These are phyloP conservation scores for Zychaea mexicana DNA, from an alignment of 371 early-diverging fungal genomes.

Conservation along the genomic window DNA sequence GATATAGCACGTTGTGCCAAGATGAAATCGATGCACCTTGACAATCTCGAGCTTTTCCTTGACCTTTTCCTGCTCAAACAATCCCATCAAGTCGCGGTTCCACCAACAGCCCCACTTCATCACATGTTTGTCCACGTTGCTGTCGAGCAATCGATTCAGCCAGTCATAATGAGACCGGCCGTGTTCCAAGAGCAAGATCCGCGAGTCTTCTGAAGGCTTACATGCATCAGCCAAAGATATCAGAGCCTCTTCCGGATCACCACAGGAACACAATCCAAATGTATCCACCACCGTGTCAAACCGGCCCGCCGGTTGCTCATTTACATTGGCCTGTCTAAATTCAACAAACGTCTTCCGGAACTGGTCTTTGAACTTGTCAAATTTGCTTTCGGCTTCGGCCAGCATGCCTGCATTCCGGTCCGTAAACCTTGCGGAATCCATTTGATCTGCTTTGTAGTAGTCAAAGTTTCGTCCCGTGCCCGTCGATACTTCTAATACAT, in stretches of 20 bases:
- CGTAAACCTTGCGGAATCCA: slow-evolving; percentile 53
- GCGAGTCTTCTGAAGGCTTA: slow-evolving; percentile 53
- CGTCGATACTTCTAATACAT: slow-evolving; percentile 64
- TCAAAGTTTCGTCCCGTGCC: slow-evolving; percentile 77
- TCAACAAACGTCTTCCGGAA: slow-evolving; percentile 36
- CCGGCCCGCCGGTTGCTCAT: slow-evolving; percentile 23
- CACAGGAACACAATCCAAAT: slow-evolving; percentile 79
- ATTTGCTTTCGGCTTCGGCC: slow-evolving; percentile 52
- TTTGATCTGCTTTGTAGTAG: slow-evolving; percentile 52
- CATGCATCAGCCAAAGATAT: slow-evolving; percentile 65
- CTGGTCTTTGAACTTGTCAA: slow-evolving; percentile 28
- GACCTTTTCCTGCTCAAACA: slow-evolving; percentile 56
- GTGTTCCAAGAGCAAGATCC: slow-evolving; percentile 78
- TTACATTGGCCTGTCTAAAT: slow-evolving; percentile 38
- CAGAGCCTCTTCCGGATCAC: slow-evolving; percentile 70
- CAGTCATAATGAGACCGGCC: slow-evolving; percentile 69
- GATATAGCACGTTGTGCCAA: slow-evolving; percentile 81
- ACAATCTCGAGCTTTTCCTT: slow-evolving; percentile 62
- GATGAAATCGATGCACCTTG: slow-evolving; percentile 67
- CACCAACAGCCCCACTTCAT: slow-evolving; percentile 87
- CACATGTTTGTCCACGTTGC: slow-evolving; percentile 71
- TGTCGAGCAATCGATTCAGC: slow-evolving; percentile 72
- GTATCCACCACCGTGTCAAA: slow-evolving; percentile 83
- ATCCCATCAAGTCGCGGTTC: slow-evolving; percentile 78
- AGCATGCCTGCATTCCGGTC: slow-evolving; percentile 69